Conservation (phyloP, 2,329 filamentous ascomycete species). For the Trichoderma sp. region DNA sequence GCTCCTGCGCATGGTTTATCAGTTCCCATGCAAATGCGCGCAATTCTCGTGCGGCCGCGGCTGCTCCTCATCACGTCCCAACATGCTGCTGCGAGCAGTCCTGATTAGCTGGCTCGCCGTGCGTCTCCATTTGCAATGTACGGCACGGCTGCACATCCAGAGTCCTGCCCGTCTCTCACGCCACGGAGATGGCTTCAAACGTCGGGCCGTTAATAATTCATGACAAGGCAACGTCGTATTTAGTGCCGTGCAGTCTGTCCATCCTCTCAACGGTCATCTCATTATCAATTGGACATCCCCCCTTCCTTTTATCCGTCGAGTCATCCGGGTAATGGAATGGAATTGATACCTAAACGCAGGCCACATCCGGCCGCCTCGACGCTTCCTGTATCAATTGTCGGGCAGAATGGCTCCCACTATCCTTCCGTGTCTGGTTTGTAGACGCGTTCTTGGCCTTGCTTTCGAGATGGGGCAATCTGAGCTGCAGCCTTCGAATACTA, state of each 20-base stretch:
- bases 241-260: background rate
- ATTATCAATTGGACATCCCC: background rate
- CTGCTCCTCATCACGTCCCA: conserved; percentile 19
- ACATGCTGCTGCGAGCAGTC: conserved; percentile 6
- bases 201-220: conserved; percentile 16
- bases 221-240: conserved; percentile 17
- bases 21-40: conserved; percentile 19
- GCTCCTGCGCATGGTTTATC: conserved; percentile 17
- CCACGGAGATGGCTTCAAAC: conserved; percentile 12
- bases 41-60: conserved; percentile 17
- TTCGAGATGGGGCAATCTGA: conserved; percentile 1
- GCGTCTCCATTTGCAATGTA: conserved; percentile 11
- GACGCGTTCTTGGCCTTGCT: background rate
- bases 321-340: conserved; percentile 18
- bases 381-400: conserved; percentile 2
- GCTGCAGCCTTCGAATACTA: background rate
- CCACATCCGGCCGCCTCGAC: background rate
- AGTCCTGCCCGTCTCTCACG: background rate
- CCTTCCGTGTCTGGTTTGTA: conserved; percentile 5
- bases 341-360: conserved; percentile 20
- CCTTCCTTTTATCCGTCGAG: conserved; percentile 13
- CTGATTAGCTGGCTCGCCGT: conserved; percentile 1
- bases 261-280: conserved; percentile 13
- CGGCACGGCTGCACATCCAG: conserved; percentile 9
- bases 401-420: conserved; percentile 10